A percentile compares a stretch with the other conserved stretches of the same genome.
These are phyloP conservation scores for Coemansia sp. DNA, from an alignment of 192 early-diverging fungal species.

Conservation along the genomic window DNA sequence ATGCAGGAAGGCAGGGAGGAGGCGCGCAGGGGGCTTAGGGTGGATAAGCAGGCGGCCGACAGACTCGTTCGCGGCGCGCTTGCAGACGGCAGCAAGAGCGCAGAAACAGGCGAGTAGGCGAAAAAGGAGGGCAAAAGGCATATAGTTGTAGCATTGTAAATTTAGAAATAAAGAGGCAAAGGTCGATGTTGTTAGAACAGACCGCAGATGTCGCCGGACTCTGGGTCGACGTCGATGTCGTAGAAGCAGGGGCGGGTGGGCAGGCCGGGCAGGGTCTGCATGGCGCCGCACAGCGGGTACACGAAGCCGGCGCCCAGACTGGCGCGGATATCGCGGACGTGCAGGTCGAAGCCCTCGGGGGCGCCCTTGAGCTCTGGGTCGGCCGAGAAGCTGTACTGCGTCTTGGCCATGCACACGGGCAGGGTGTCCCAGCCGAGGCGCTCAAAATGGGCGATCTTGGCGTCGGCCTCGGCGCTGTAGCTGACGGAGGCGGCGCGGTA, in stretches of 20 bases:
- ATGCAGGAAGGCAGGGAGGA: conserved; percentile 11
- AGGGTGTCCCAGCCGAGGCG: conserved; percentile 80
- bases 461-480: conserved; percentile 75
- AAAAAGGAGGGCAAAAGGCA: conserved; percentile 9
- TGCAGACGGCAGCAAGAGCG: not conserved
- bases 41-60: conserved; percentile 54
- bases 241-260: conserved; percentile 95
- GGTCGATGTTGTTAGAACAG: conserved; percentile 67
- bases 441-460: conserved; percentile 88
- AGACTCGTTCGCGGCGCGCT: conserved; percentile 51
- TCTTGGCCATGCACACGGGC: conserved; percentile 99
- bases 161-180: not conserved
- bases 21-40: conserved; percentile 24
- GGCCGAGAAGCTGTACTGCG: conserved; percentile 90
- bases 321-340: conserved; percentile 92
- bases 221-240: conserved; percentile 90
- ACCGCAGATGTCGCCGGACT: conserved; percentile 80
- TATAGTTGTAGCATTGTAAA: not conserved
- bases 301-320: conserved; percentile 96
- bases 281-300: conserved; percentile 92
- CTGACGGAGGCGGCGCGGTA: conserved; percentile 94
- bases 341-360: conserved; percentile 88
- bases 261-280: conserved; percentile 98
- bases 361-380: conserved; percentile 91
- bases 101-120: not conserved